Evolutionary conservation across 495 filamentous ascomycete genomes (phyloP).

Genomic region (Neurospora sp.): DNA sequence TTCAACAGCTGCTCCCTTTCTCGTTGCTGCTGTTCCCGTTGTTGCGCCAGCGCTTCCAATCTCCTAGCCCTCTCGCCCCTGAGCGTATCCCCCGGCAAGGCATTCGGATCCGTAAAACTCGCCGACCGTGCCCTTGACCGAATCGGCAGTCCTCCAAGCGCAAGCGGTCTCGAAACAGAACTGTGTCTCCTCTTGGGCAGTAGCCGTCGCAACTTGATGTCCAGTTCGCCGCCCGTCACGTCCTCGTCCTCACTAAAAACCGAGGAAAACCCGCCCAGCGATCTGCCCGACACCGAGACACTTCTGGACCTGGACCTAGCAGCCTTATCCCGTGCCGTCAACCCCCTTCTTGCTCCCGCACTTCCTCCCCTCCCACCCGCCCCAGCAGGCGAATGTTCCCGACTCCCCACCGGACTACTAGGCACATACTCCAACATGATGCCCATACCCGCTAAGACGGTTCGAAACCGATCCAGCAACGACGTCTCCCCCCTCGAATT

Average conservation of each 20-base stretch:
- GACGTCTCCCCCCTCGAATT: background rate
- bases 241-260: background rate
- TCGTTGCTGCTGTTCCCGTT: background rate
- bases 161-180: background rate
- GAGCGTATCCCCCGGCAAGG: background rate
- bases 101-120: background rate
- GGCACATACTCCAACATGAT: conserved; percentile 20
- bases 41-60: background rate
- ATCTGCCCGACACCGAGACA: background rate
- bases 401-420: conserved; percentile 7
- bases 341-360: background rate
- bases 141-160: background rate
- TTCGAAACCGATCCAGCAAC: conserved; percentile 24
- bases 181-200: background rate
- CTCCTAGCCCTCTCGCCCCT: background rate
- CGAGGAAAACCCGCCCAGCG: background rate
- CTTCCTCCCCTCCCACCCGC: background rate
- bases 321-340: background rate
- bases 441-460: conserved; percentile 23
- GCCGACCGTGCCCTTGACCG: background rate
- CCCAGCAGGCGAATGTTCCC: conserved; percentile 5
- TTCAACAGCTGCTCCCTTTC: background rate
- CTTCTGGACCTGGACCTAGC: background rate
- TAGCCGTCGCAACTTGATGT: background rate
- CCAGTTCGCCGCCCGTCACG: background rate